Conservation (phyloP, 176 grass and related monocot species). For the Oryza rufipogon region DNA sequence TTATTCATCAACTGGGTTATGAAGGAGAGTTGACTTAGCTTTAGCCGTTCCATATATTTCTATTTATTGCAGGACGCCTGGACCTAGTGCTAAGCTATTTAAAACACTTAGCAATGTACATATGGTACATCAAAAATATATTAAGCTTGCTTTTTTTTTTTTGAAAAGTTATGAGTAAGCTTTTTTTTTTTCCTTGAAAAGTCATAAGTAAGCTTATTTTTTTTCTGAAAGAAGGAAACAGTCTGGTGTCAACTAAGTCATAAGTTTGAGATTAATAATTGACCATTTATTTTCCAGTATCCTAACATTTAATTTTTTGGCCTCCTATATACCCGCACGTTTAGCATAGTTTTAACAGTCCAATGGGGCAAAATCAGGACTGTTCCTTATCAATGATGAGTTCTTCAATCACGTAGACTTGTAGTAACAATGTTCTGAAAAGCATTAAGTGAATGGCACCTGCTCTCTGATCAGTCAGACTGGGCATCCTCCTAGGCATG, state of each 20-base stretch:
- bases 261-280: constrained; percentile 1
- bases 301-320: background rate
- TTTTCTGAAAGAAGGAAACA: background rate
- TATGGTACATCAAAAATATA: background rate
- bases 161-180: background rate
- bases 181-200: background rate
- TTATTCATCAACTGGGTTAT: constrained; percentile 9
- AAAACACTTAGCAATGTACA: background rate
- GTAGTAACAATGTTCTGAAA: background rate
- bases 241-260: background rate
- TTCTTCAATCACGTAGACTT: background rate
- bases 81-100: too few species aligned
- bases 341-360: constrained; percentile 29
- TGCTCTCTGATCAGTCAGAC: background rate
- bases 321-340: background rate
- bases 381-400: constrained; percentile 20
- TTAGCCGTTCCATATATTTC: background rate
- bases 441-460: background rate
- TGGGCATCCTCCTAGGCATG: background rate
- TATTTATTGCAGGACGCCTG: background rate
- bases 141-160: too few species aligned
- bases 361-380: background rate
- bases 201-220: background rate
- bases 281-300: background rate
- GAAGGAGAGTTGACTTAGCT: constrained; percentile 9